Percentiles rank a stretch among this genome's conserved stretches.
Conservation (phyloP, 179 eudicot species). For the Gypsophila paniculata region DNA sequence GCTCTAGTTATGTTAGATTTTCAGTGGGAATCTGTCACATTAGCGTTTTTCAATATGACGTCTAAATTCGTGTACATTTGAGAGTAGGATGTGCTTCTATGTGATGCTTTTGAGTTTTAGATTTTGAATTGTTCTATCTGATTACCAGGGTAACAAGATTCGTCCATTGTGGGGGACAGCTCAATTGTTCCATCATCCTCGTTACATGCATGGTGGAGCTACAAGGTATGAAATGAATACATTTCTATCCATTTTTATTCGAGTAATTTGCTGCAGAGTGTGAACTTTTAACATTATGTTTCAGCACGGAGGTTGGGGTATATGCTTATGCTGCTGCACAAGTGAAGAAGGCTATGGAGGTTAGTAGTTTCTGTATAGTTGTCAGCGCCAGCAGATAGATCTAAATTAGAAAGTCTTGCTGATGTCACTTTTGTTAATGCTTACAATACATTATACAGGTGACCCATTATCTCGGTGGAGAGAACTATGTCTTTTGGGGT, state of each 20-base stretch:
- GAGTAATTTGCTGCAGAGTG: not conserved
- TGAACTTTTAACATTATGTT: slow-evolving; percentile 21
- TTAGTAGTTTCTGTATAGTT: slow-evolving; percentile 26
- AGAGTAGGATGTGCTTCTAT: slow-evolving; percentile 10
- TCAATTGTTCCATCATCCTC: slow-evolving; percentile 91
- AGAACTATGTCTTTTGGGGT: slow-evolving; percentile 98
- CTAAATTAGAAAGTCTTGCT: slow-evolving; percentile 5
- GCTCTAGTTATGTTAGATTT: not conserved
- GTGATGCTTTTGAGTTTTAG: slow-evolving; percentile 5
- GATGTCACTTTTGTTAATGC: not conserved
- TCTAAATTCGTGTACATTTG: not conserved
- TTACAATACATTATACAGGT: slow-evolving; percentile 47
- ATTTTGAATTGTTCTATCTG: slow-evolving; percentile 5
- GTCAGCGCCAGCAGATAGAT: not conserved
- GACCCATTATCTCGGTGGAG: slow-evolving; percentile 95
- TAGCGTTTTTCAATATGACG: not conserved
- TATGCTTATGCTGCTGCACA: slow-evolving; percentile 94
- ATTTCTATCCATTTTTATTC: not conserved
- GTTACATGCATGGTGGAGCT: slow-evolving; percentile 97
- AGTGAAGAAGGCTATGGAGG: slow-evolving; percentile 98
- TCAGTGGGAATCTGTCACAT: not conserved
- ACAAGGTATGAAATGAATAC: slow-evolving; percentile 53
- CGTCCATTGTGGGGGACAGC: slow-evolving; percentile 95
- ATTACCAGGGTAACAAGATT: slow-evolving; percentile 64
- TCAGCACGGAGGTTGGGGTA: slow-evolving; percentile 84